These are phyloP conservation scores for Pseudonitzschia pungens DNA, from an alignment of 108 stramenopile species.

Conservation along the genomic window DNA sequence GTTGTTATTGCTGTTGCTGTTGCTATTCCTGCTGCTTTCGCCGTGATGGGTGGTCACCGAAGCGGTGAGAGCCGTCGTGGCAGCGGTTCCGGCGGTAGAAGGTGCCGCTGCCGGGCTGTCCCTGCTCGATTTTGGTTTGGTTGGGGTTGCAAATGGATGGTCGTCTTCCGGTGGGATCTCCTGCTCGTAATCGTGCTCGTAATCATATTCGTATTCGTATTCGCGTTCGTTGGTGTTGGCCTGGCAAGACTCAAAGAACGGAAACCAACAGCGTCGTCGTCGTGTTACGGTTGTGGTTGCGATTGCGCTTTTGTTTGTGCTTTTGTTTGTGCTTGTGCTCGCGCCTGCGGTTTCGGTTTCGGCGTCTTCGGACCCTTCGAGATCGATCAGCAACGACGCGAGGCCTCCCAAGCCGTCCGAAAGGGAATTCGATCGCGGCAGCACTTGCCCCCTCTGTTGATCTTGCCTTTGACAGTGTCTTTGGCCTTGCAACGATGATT, in stretches of 20 bases:
- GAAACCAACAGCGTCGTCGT: not conserved
- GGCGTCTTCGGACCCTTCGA: not conserved
- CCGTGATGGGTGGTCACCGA: not conserved
- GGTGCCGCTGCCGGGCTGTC: not conserved
- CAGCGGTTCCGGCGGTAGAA: not conserved
- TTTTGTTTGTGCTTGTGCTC: too few relatives aligned
- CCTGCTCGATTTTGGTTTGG: not conserved
- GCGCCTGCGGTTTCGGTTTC: not conserved
- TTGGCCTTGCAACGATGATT: too few relatives aligned
- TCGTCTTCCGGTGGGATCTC: not conserved
- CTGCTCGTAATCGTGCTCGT: too few relatives aligned
- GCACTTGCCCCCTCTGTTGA: not conserved
- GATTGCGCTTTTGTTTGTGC: too few relatives aligned
- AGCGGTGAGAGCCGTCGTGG: not conserved
- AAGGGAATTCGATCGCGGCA: not conserved
- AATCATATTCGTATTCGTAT: too few relatives aligned
- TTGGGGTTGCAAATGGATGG: not conserved
- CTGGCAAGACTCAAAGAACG: constrained; percentile 11
- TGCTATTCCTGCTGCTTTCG: too few relatives aligned
- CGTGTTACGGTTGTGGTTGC: too few relatives aligned
- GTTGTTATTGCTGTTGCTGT: too few relatives aligned
- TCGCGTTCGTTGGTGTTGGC: not conserved
- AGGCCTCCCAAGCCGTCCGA: constrained; percentile 9
- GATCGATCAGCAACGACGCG: constrained; percentile 11
- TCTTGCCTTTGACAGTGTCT: not conserved